A percentile compares a stretch with the other conserved stretches of the same genome.
Evolutionary conservation across 2,329 filamentous ascomycete genomes (phyloP).

Genomic region (Diaporthe humulicola): DNA sequence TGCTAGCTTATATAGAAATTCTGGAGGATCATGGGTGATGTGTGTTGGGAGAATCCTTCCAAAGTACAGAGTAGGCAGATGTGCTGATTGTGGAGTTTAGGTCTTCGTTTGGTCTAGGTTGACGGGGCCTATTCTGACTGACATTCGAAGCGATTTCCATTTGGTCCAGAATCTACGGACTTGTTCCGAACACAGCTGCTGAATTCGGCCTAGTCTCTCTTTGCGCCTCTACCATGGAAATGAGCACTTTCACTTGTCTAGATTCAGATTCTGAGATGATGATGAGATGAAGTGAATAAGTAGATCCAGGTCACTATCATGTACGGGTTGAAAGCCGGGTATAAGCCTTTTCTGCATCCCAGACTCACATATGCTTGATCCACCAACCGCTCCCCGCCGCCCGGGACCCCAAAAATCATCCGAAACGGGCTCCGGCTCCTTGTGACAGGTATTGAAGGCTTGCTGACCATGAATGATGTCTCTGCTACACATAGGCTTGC

Average conservation of each 20-base stretch:
- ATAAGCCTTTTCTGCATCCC: too few relatives aligned
- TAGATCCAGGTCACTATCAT: background rate
- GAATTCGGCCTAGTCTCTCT: background rate
- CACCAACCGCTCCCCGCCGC: too few relatives aligned
- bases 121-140: background rate
- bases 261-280: background rate
- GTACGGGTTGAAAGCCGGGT: too few relatives aligned
- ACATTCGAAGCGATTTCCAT: background rate
- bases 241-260: background rate
- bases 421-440: too few relatives aligned
- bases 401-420: too few relatives aligned
- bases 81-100: background rate
- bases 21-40: background rate
- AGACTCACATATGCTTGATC: too few relatives aligned
- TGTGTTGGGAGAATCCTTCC: background rate
- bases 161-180: background rate
- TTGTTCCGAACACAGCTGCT: background rate
- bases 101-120: background rate
- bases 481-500: too few relatives aligned
- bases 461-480: too few relatives aligned
- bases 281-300: too few relatives aligned
- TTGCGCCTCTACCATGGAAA: background rate
- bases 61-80: constrained; percentile 1
- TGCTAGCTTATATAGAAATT: background rate
- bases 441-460: too few relatives aligned